Evolutionary conservation across 305 asterid species (phyloP).

Genomic region (Solanum hybrid): DNA sequence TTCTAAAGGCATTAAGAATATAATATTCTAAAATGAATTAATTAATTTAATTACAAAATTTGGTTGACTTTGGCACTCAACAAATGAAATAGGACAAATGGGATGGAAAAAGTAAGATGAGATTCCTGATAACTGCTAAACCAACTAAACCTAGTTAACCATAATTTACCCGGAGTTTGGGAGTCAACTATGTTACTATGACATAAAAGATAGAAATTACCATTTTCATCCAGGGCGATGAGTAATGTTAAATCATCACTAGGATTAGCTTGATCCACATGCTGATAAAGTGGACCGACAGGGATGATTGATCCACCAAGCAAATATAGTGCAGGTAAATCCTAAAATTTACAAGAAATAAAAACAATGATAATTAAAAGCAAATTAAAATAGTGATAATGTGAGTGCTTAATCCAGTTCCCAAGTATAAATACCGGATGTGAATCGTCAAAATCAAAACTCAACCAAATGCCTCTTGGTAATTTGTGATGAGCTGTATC

Average conservation of each 20-base stretch:
- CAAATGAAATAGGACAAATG: background rate
- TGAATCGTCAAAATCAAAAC: constrained; percentile 88
- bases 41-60: background rate
- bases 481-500: constrained; percentile 48
- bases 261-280: constrained; percentile 62
- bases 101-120: background rate
- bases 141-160: background rate
- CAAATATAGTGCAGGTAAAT: constrained; percentile 80
- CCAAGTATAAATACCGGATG: constrained; percentile 59
- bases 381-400: background rate
- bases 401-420: background rate
- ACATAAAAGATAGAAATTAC: constrained; percentile 25
- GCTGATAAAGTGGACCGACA: constrained; percentile 51
- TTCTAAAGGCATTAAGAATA: background rate
- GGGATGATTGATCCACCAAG: constrained; percentile 91
- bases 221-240: constrained; percentile 69
- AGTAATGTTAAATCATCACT: constrained; percentile 61
- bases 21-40: background rate
- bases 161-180: background rate
- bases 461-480: constrained; percentile 78
- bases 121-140: background rate
- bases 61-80: background rate
- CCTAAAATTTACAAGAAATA: constrained; percentile 30
- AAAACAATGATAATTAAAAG: background rate
- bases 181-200: background rate